Evolutionary conservation across 2,329 filamentous ascomycete species (phyloP).

Genomic region (Elsinoe perseae): DNA sequence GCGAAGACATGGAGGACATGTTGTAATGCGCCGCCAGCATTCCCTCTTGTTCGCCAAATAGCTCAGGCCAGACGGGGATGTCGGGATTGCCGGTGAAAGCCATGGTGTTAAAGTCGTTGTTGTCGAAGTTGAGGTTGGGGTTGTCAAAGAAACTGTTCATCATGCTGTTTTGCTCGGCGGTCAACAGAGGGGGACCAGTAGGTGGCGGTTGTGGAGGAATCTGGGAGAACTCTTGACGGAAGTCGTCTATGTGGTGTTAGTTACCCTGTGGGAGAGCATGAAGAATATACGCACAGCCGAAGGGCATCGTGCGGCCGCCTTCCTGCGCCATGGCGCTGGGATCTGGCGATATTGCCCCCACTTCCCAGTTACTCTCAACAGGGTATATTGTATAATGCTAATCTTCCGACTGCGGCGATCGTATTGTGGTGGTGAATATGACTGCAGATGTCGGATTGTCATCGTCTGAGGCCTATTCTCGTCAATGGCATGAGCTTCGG

Average conservation of each 20-base stretch:
- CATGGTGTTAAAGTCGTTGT: background rate
- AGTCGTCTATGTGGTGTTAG: constrained; percentile 2
- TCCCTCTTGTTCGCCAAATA: constrained; percentile 3
- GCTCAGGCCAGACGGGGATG: constrained; percentile 5
- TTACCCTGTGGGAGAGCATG: background rate
- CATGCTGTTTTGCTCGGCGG: background rate
- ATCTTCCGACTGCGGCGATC: background rate
- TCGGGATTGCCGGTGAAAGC: background rate
- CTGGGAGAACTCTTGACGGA: background rate
- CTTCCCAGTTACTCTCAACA: background rate
- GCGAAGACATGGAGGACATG: constrained; percentile 12
- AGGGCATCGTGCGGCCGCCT: constrained; percentile 11
- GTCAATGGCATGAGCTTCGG: background rate
- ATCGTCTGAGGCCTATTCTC: background rate
- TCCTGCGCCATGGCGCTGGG: constrained; percentile 13
- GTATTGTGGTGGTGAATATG: constrained; percentile 11
- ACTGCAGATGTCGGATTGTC: constrained; percentile 6
- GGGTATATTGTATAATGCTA: background rate
- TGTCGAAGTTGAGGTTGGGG: constrained; percentile 9
- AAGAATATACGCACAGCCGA: constrained; percentile 10
- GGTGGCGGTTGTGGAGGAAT: constrained; percentile 1
- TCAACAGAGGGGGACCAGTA: background rate
- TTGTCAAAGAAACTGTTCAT: constrained; percentile 5
- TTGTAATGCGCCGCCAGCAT: constrained; percentile 3
- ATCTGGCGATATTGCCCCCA: constrained; percentile 12